Evolutionary conservation across 768 basidiomycete genomes (phyloP).

Genomic region (Pulveroboletus sp.): DNA sequence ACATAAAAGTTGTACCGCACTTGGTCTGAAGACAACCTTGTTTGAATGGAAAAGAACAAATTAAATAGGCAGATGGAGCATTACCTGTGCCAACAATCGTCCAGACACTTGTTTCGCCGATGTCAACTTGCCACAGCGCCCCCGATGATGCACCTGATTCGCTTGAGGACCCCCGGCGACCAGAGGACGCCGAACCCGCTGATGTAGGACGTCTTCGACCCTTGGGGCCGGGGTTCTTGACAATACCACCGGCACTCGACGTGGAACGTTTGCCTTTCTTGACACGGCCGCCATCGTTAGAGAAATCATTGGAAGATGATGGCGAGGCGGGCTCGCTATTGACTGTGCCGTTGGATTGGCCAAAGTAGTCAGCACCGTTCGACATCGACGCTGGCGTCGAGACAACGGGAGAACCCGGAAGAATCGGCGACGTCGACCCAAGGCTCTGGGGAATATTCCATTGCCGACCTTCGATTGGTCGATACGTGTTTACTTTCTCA

Average conservation of each 20-base stretch:
- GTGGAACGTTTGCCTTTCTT: slow-evolving; percentile 75
- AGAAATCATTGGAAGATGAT: slow-evolving; percentile 56
- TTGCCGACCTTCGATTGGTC: slow-evolving; percentile 75
- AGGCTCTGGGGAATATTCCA: slow-evolving; percentile 54
- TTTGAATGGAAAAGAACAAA: slow-evolving; percentile 12
- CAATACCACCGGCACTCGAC: slow-evolving; percentile 53
- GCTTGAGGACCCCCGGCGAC: slow-evolving; percentile 60
- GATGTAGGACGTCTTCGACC: slow-evolving; percentile 72
- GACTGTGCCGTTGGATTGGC: slow-evolving; percentile 32
- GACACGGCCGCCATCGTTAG: slow-evolving; percentile 82
- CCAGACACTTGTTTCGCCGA: slow-evolving; percentile 92
- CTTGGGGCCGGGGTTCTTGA: slow-evolving; percentile 37
- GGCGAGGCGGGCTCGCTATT: slow-evolving; percentile 71
- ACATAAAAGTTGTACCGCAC: slow-evolving; percentile 92
- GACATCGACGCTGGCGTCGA: slow-evolving; percentile 55
- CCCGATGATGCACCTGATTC: slow-evolving; percentile 71
- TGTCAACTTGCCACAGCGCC: slow-evolving; percentile 84
- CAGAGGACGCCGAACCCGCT: slow-evolving; percentile 64
- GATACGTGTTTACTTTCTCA: slow-evolving; percentile 89
- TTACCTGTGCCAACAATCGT: slow-evolving; percentile 89
- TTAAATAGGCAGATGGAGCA: neutral
- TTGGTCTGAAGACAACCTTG: slow-evolving; percentile 53
- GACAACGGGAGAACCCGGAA: slow-evolving; percentile 67
- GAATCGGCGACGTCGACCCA: slow-evolving; percentile 50
- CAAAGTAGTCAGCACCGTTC: slow-evolving; percentile 63